Evolutionary conservation across 2,329 filamentous ascomycete genomes (phyloP).

Genomic region (Lasiodiplodia gonubiensis): DNA sequence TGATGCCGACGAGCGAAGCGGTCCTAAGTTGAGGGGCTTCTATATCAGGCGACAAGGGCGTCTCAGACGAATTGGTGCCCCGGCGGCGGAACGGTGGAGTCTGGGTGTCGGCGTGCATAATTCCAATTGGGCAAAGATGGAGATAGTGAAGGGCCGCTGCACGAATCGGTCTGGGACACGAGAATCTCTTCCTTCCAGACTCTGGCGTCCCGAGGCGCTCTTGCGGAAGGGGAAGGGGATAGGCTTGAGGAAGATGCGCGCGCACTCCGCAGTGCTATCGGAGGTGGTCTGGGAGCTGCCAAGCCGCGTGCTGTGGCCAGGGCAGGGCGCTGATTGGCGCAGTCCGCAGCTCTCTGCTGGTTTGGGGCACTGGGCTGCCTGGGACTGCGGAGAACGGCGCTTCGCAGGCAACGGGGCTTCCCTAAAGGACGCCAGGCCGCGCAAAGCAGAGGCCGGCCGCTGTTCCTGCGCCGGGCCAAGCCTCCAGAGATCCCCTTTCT

Average conservation of each 20-base stretch:
- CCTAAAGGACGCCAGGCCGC: slow-evolving; percentile 8
- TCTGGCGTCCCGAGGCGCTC: slow-evolving; percentile 27
- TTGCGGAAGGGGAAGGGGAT: slow-evolving; percentile 28
- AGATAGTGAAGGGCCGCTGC: slow-evolving; percentile 25
- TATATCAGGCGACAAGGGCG: slow-evolving; percentile 29
- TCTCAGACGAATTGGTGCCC: slow-evolving; percentile 27
- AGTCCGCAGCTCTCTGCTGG: slow-evolving; percentile 6
- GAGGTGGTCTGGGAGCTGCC: slow-evolving; percentile 17
- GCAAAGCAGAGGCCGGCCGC: slow-evolving; percentile 6
- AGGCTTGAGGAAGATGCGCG: slow-evolving; percentile 25
- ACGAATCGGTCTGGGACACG: slow-evolving; percentile 23
- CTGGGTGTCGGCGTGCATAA: slow-evolving; percentile 23
- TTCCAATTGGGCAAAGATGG: slow-evolving; percentile 27
- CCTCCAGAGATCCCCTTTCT: slow-evolving; percentile 15
- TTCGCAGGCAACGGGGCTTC: slow-evolving; percentile 23
- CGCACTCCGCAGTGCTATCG: slow-evolving; percentile 26
- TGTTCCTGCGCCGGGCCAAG: slow-evolving; percentile 21
- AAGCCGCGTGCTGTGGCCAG: slow-evolving; percentile 21
- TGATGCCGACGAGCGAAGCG: slow-evolving; percentile 47
- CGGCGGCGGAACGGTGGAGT: slow-evolving; percentile 27
- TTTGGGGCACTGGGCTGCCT: slow-evolving; percentile 5
- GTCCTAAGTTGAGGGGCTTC: slow-evolving; percentile 29
- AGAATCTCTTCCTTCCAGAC: slow-evolving; percentile 28
- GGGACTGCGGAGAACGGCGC: slow-evolving; percentile 24
- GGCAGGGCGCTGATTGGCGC: slow-evolving; percentile 24